These are phyloP conservation scores for Diplosphaera chodatii DNA, from an alignment of 139 green algal species.

Conservation along the genomic window DNA sequence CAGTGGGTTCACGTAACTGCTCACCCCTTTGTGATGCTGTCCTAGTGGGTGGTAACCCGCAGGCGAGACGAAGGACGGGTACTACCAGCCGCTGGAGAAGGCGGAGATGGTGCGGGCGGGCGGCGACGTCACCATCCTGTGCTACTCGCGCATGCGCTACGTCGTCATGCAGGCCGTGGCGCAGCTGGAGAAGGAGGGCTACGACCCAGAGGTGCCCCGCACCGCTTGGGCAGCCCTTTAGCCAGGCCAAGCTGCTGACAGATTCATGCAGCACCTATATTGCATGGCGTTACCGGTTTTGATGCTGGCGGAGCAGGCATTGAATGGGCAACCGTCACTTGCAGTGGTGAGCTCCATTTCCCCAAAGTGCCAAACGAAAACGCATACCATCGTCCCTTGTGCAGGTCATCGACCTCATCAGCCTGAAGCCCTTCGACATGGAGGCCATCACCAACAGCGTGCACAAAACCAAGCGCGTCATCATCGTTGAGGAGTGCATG, in stretches of 20 bases:
- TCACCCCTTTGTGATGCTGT: no score
- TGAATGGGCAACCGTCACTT: no score
- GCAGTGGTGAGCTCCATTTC: no score
- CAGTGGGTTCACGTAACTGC: no score
- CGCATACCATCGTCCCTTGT: neutral
- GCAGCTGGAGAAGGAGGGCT: conserved; percentile 64
- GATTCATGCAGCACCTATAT: no score
- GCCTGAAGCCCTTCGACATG: conserved; percentile 96
- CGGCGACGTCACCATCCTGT: conserved; percentile 89
- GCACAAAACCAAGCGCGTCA: conserved; percentile 75
- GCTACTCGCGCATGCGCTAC: conserved; percentile 93
- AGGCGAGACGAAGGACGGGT: conserved; percentile 39
- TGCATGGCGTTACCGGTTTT: no score
- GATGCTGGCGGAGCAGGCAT: no score
- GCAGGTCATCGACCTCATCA: conserved; percentile 94
- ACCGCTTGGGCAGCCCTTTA: no score
- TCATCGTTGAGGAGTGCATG: conserved; percentile 99
- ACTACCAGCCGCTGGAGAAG: conserved; percentile 75
- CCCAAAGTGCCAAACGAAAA: no score
- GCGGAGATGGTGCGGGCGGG: conserved; percentile 77
- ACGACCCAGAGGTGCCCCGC: conserved; percentile 75
- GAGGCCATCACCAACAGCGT: conserved; percentile 84
- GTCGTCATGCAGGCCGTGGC: conserved; percentile 75
- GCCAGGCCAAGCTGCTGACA: no score
- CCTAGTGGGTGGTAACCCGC: neutral